Evolutionary conservation across 1,284 basidiomycete genomes (phyloP), one percentile per base, ranked within the genome.

Genomic region (Cutaneotrichosporon sp.): DNA sequence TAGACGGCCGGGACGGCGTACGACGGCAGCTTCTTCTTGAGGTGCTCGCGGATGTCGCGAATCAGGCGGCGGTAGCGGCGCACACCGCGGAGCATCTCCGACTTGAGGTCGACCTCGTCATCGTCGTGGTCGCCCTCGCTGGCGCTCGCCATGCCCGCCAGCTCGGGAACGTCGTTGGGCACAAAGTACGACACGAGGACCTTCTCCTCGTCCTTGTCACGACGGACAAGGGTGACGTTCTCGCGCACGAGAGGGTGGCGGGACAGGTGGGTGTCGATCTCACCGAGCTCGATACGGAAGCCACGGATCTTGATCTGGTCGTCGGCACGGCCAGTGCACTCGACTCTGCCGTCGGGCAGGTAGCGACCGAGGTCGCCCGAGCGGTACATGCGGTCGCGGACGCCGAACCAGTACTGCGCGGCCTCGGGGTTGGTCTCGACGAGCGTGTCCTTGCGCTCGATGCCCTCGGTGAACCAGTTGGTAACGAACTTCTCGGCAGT

Each of bases 301-400:
- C 97, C 97, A 65, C 97, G 91, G 78, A 99, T 99, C 83, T 99
- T 99, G 82, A 99, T 92, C 79, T 99, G 97, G 76, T 99, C 97
- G 76, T 99, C 97, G 5, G 95, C 95, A 54, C 97, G 88, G 11
- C 97, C 97, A 0, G 92, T 95, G 80, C 97, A 99, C 78, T 99
- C 97, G 18, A 99, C 97, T 43, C 87, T 88, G 4, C 97, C 97
- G 75, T 92, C 87, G 2, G 97, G 92, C 31, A 92, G 83, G 81
- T 99, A 99, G 16, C 97, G 87, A 3, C 97, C 97, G 2, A 99
- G 84, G 80, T 99, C 97, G 33, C 97, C 97, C 27, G 93, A 95
- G 67, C 92, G 87, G 81, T 99, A 99, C 93, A 99, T 95, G 65
- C 97, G 83, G 81, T 99, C 97, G 24, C 97, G 87, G 50, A 98